Evolutionary conservation across 1,284 basidiomycete species (phyloP), one percentile per base, ranked within the genome.

Genomic region (Trichosporon coremiiforme): DNA sequence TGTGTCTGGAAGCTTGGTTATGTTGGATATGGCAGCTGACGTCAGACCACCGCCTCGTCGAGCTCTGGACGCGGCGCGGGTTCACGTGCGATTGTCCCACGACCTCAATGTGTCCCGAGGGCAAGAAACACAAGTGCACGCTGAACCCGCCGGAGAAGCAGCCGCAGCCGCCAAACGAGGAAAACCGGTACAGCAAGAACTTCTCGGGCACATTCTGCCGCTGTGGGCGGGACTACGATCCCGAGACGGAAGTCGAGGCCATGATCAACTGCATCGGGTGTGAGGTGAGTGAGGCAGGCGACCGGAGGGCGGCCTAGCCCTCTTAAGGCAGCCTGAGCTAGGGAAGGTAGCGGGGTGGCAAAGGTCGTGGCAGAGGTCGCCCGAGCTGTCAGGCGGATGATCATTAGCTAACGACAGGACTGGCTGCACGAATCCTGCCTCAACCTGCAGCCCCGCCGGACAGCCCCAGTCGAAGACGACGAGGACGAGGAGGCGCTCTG

Each of bases 11-110:
- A 12, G 9, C 38, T 38, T 10, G 25, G 12, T 3, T 38, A 38
- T 25, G 25, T 25, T 25, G 25, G 25, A 38, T 25, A 13, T 10
- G 3, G 10, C 12, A 13, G 31, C 70, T 75, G 45, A 75, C 60
- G 8, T 9, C 73, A 82, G 82, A 83, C 15, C 82, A 83, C 73
- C 75, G 75, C 13, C 74, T 84, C 8, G 82, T 83, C 2, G 83
- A 84, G 71, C 75, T 84, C 5, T 84, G 82, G 78, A 79, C 79
- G 1, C 76, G 76, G 15, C 76, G 82, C 1, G 62, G 71, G 12
- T 84, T 84, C 71, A 72, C 74, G n/a, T 84, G 83, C 71, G 83
- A 84, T 72, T 84, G 83, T 69, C 82, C 81, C 0, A 82, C 82
- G 2, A 70, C 74, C n/a, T 69, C 73, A 10, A 79, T 77, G 73